Evolutionary conservation across 1,139 yeast genomes (phyloP).

Genomic region (Scheffersomyces illinoinensis): DNA sequence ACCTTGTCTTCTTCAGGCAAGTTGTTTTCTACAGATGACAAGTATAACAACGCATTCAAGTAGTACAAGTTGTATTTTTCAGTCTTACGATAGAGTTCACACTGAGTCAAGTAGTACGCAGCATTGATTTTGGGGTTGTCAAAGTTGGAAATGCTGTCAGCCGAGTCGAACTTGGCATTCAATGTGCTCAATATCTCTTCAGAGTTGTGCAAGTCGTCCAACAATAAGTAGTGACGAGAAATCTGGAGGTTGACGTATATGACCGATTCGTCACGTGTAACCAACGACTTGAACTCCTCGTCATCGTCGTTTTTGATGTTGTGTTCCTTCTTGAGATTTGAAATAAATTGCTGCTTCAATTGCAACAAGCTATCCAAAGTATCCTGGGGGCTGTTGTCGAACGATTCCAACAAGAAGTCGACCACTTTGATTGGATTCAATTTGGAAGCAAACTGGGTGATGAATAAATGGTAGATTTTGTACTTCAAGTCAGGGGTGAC

Average conservation of each 20-base stretch:
- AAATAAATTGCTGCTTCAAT: conserved; percentile 51
- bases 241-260: conserved; percentile 75
- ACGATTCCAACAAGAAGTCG: conserved; percentile 62
- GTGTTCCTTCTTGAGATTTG: conserved; percentile 26
- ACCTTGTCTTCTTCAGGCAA: conserved; percentile 20
- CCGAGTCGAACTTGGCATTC: conserved; percentile 54
- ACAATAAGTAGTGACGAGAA: conserved; percentile 66
- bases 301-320: conserved; percentile 24
- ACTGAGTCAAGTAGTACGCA: conserved; percentile 78
- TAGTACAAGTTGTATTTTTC: conserved; percentile 82
- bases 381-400: conserved; percentile 45
- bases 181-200: conserved; percentile 67
- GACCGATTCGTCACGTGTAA: conserved; percentile 42
- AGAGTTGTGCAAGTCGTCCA: conserved; percentile 63
- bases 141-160: conserved; percentile 39
- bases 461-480: conserved; percentile 71
- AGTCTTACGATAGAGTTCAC: conserved; percentile 72
- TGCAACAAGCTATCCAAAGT: conserved; percentile 57
- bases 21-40: conserved; percentile 50
- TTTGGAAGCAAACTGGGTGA: conserved; percentile 64
- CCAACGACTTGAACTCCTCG: conserved; percentile 36
- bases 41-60: conserved; percentile 55
- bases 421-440: conserved; percentile 80
- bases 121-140: conserved; percentile 74
- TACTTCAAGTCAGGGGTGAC: conserved; percentile 44